These are phyloP conservation scores for Fomitopsis pinicola DNA, from an alignment of 1,284 basidiomycete genomes.

Conservation along the genomic window DNA sequence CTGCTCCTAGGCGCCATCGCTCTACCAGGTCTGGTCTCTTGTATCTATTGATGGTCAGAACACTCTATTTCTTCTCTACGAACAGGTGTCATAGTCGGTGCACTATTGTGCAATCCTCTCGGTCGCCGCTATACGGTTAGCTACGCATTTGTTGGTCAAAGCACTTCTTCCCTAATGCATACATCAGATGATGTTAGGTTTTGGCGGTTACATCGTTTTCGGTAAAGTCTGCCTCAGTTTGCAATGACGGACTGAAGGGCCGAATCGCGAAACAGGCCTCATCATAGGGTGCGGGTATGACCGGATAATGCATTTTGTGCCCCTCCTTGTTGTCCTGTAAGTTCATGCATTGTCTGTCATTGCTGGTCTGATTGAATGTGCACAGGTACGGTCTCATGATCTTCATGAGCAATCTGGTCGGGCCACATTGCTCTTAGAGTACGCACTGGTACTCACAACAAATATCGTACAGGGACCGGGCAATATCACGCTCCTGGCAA, in stretches of 20 bases:
- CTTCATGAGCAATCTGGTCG: constrained; percentile 61
- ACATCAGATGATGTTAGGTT: constrained; percentile 4
- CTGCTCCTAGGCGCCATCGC: constrained; percentile 67
- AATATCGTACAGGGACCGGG: constrained; percentile 55
- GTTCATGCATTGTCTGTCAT: constrained; percentile 10
- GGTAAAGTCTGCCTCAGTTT: not conserved
- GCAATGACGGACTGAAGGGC: not conserved
- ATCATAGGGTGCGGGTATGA: constrained; percentile 6
- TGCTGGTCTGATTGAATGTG: constrained; percentile 42
- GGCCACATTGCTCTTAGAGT: not conserved
- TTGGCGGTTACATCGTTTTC: constrained; percentile 1
- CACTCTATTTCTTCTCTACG: not conserved
- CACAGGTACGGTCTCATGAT: constrained; percentile 64
- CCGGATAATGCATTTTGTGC: constrained; percentile 1
- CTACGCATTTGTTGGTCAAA: not conserved
- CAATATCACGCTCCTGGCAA: constrained; percentile 67
- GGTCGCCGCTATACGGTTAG: constrained; percentile 59
- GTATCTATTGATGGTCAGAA: too few relatives aligned
- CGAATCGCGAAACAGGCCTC: not conserved
- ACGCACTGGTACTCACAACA: not conserved
- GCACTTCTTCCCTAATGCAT: constrained; percentile 1
- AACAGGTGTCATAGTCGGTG: constrained; percentile 48
- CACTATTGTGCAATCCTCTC: constrained; percentile 58
- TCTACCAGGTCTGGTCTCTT: constrained; percentile 48
- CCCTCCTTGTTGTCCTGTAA: constrained; percentile 1